Evolutionary conservation across 1,284 basidiomycete genomes (phyloP), one percentile per base, ranked within the genome.

Genomic region (Cutaneotrichosporon sp.): DNA sequence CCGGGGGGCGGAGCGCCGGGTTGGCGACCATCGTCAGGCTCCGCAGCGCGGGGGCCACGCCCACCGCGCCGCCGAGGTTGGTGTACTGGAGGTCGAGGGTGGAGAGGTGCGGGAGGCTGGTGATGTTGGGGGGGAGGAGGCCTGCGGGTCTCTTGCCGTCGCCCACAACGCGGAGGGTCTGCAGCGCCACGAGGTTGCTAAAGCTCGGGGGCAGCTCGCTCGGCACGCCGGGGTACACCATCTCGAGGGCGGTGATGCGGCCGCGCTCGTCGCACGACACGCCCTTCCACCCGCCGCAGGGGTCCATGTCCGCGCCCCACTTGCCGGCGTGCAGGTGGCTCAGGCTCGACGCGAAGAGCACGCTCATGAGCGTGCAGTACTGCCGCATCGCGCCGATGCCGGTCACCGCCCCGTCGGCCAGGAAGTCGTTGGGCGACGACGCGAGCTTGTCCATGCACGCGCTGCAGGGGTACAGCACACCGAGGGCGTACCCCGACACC

Each of bases 291-390:
- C 54, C 67, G 1, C 13, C 6, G 61, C 79, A 79, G 0, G 72
- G 69, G 49, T 68, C 69, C 6, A 65, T 69, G 59, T 74, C 67
- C 13, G 53, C 63, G 25, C 64, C 69, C 76, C 74, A 75, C 2
- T 69, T 69, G n/a, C 42, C 54, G n/a, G 33, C 20, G 36, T 56
- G 33, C 2, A 8, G 22, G 7, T 42, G 42, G n/a, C 51, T 22
- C 43, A 51, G 58, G 25, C 46, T 59, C 0, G 56, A 59, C 3
- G 29, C n/a, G 29, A 33, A 22, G n/a, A 33, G 13, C 4, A 81
- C 54, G 38, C 78, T 72, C 60, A 72, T 70, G 50, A 80, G 62
- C 1, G 76, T 73, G 54, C 80, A 81, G 63, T 75, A 80, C 64
- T 81, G 79, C 10, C 79, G 62, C 2, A 74, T 74, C 3, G 73